Percentiles rank a stretch among this genome's conserved stretches.
Conservation (phyloP, 164 flowering plant genomes). For the Macadamia tetraphylla region DNA sequence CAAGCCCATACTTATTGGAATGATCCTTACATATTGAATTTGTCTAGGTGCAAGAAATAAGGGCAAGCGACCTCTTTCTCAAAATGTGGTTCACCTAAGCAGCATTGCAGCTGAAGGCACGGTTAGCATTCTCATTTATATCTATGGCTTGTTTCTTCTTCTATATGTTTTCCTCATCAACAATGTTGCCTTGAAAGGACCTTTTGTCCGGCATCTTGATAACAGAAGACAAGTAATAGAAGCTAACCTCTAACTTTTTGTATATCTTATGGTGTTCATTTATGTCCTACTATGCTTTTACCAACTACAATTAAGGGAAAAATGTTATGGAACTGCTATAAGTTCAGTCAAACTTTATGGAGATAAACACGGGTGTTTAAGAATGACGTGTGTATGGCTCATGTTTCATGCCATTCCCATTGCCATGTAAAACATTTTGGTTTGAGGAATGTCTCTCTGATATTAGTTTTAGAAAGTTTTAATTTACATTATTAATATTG, state of each 20-base stretch:
- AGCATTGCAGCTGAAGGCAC: conserved; percentile 3
- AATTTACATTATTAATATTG: no score
- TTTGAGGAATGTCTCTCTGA: no score
- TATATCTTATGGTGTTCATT: no score
- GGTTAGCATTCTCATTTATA: conserved; percentile 8
- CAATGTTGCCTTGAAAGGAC: not conserved
- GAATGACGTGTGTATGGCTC: no score
- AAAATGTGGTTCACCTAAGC: conserved; percentile 5
- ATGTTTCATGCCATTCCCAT: no score
- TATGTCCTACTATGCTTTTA: no score
- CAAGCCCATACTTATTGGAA: not conserved
- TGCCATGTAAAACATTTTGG: no score
- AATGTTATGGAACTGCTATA: no score
- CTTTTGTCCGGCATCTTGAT: not conserved
- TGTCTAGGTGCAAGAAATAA: conserved; percentile 9
- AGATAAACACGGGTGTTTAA: no score
- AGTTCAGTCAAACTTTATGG: no score
- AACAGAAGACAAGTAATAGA: not conserved
- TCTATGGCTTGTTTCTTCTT: not conserved
- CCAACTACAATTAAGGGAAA: no score
- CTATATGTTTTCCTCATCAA: not conserved
- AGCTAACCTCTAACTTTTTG: not conserved
- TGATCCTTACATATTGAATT: conserved; percentile 1
- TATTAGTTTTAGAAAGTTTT: not conserved
- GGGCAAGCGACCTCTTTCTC: conserved; percentile 17